A percentile compares a stretch with the other conserved stretches of the same genome.
These are phyloP conservation scores for Ligustrum vulgare DNA, from an alignment of 257 asterid genomes.

Conservation along the genomic window DNA sequence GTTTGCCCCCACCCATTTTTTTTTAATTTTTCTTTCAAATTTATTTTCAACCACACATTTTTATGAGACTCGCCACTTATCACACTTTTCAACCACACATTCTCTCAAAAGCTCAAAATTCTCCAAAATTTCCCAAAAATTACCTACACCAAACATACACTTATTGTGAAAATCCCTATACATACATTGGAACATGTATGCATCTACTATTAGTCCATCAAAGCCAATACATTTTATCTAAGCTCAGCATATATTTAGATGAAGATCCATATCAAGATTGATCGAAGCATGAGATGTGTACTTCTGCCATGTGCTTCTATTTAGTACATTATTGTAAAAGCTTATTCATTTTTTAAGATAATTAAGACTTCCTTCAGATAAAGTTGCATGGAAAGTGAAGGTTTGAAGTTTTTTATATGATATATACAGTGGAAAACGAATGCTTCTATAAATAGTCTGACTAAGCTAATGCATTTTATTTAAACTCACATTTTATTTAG, in stretches of 20 bases:
- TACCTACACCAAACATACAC: too few species aligned
- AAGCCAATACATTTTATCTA: neutral
- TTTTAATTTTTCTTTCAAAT: too few species aligned
- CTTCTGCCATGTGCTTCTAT: neutral
- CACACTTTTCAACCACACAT: too few species aligned
- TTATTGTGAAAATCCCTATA: too few species aligned
- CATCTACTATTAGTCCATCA: neutral
- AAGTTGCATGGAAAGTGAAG: too few species aligned
- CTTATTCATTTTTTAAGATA: too few species aligned
- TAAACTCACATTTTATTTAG: neutral
- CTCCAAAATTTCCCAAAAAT: too few species aligned
- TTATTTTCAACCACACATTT: too few species aligned
- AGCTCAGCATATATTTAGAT: neutral
- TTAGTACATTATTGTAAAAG: neutral
- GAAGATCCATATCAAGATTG: neutral
- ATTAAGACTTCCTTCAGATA: too few species aligned
- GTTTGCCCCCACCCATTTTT: too few species aligned
- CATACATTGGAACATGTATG: neutral
- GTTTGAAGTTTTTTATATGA: neutral
- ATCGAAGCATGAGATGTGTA: neutral
- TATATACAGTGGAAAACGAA: neutral
- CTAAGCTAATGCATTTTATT: neutral
- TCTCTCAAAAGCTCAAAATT: too few species aligned
- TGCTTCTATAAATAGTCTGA: neutral
- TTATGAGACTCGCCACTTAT: too few species aligned